These are phyloP conservation scores for Rosa persica DNA, from an alignment of 306 rosid genomes.

Conservation along the genomic window DNA sequence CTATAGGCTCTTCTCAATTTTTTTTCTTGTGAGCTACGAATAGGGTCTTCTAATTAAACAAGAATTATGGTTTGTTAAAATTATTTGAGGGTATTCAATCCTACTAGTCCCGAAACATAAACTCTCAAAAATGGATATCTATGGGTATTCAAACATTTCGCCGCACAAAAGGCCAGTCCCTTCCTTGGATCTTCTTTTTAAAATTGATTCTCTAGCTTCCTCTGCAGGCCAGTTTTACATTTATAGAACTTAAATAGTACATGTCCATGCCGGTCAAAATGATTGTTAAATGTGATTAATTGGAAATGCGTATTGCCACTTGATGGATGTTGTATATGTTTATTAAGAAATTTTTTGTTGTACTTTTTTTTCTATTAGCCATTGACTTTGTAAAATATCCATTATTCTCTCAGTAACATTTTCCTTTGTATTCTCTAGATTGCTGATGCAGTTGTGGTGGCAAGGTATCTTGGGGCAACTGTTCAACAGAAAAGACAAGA, in stretches of 20 bases:
- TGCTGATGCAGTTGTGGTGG: slow-evolving; percentile 88
- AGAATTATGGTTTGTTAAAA: not conserved
- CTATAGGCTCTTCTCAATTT: not conserved
- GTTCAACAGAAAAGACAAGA: too few relatives aligned
- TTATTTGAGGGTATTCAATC: too few relatives aligned
- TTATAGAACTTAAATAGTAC: not conserved
- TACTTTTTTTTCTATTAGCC: not conserved
- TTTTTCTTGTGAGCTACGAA: not conserved
- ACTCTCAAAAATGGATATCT: too few relatives aligned
- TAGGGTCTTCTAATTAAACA: not conserved
- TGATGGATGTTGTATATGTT: not conserved
- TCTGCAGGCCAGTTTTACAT: not conserved
- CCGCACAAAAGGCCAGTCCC: too few relatives aligned
- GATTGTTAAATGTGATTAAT: not conserved
- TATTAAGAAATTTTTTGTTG: not conserved
- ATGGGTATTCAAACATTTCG: too few relatives aligned
- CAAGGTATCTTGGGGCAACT: slow-evolving; percentile 88
- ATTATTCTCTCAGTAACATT: slow-evolving; percentile 12
- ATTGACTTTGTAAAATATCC: not conserved
- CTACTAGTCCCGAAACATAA: too few relatives aligned
- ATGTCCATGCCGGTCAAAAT: not conserved
- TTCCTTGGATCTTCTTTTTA: not conserved
- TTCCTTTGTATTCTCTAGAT: slow-evolving; percentile 47
- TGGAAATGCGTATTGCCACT: not conserved
- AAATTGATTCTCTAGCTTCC: not conserved